A percentile compares a stretch with the other conserved stretches of the same genome.
phyloP scores from a whole-genome alignment of 1,284 basidiomycete genomes.

The Apiotrichum veenhuisii region DNA sequence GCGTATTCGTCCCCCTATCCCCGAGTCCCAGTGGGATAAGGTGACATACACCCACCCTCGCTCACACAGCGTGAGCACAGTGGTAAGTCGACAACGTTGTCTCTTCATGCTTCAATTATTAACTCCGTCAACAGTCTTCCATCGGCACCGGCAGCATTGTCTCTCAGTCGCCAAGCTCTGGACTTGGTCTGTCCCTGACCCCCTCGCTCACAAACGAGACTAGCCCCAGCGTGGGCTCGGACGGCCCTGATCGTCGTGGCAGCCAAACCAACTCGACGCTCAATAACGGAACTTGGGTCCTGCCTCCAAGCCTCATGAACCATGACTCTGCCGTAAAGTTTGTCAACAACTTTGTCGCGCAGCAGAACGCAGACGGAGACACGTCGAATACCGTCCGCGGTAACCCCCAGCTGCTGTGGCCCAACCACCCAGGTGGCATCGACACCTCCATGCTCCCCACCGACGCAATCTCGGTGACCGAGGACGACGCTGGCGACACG shows the following conservation, averaged over 20 bases:
- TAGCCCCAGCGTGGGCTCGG: conserved; percentile 27
- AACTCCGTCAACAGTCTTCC: not conserved
- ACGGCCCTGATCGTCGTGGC: conserved; percentile 6
- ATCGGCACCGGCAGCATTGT: not conserved
- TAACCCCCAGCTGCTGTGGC: not conserved
- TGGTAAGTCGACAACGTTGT: not conserved
- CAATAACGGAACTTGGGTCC: conserved; percentile 6
- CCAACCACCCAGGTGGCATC: not conserved
- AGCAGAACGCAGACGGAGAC: not conserved
- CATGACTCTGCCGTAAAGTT: not conserved
- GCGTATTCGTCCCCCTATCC: conserved; percentile 5
- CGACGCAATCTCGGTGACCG: not conserved
- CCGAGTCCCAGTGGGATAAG: conserved; percentile 6
- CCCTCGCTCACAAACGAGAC: conserved; percentile 37
- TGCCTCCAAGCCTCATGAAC: conserved; percentile 4
- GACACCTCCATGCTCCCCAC: not conserved
- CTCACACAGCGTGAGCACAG: not conserved
- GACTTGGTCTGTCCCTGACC: conserved; percentile 22
- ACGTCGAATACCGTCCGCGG: not conserved
- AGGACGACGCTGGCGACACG: conserved; percentile 6
- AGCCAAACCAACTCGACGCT: not conserved
- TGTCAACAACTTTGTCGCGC: not conserved
- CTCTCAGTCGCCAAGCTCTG: conserved; percentile 9
- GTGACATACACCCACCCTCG: not conserved
- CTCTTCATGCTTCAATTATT: not conserved